Conservation (phyloP, 2,329 filamentous ascomycete genomes). For the Calonectria pteridis region DNA sequence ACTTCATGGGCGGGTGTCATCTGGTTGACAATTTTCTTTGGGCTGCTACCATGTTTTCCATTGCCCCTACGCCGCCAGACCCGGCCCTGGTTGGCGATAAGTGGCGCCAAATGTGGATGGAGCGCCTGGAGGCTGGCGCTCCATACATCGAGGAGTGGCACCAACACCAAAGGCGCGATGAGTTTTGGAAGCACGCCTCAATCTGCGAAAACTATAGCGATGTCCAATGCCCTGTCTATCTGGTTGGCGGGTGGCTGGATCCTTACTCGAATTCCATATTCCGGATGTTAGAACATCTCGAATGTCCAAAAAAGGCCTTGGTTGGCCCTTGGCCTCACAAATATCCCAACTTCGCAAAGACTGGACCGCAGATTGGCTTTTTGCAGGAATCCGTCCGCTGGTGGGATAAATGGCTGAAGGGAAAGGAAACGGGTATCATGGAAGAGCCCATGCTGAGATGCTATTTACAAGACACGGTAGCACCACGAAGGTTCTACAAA, state of each 20-base stretch:
- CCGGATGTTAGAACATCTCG: constrained; percentile 11
- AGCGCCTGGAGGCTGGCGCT: constrained; percentile 4
- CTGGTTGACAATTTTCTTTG: neutral
- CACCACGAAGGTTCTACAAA: neutral
- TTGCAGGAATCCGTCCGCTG: constrained; percentile 12
- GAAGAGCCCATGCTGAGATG: constrained; percentile 4
- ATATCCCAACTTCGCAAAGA: constrained; percentile 18
- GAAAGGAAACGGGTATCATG: constrained; percentile 14
- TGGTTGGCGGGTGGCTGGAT: constrained; percentile 15
- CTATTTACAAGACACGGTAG: constrained; percentile 5
- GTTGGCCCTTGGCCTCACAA: constrained; percentile 21
- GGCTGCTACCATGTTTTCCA: constrained; percentile 15
- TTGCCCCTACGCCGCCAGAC: constrained; percentile 10
- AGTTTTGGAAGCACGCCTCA: constrained; percentile 18
- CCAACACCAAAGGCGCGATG: constrained; percentile 9
- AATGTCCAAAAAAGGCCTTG: constrained; percentile 10
- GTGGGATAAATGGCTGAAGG: constrained; percentile 24
- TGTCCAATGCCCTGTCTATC: constrained; percentile 18
- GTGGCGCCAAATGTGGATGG: constrained; percentile 14
- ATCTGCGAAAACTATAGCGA: constrained; percentile 13
- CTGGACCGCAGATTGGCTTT: constrained; percentile 16
- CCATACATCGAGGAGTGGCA: constrained; percentile 15
- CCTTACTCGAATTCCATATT: constrained; percentile 19
- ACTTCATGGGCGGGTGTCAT: neutral
- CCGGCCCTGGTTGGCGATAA: constrained; percentile 14